Evolutionary conservation across 2,329 filamentous ascomycete species (phyloP).

Genomic region (Fusarium napiforme): DNA sequence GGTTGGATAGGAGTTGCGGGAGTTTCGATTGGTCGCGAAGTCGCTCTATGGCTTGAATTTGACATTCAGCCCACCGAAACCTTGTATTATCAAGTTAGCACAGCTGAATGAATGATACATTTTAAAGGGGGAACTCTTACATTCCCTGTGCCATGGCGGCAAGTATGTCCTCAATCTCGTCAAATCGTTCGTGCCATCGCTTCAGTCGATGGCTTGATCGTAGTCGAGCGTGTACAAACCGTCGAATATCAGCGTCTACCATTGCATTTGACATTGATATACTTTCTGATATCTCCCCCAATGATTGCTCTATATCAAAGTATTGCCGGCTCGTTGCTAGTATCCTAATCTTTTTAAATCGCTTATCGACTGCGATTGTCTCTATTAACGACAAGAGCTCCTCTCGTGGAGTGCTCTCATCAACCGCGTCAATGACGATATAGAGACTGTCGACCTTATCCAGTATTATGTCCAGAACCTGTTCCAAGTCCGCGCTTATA

Average conservation of each 20-base stretch:
- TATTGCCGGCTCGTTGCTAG: neutral
- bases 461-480: rapidly evolving
- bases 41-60: neutral
- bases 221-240: neutral
- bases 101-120: rapidly evolving
- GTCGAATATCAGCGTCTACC: neutral
- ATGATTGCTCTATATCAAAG: neutral
- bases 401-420: neutral
- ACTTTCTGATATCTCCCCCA: neutral
- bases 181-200: neutral
- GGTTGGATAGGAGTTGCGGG: neutral
- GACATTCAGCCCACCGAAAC: neutral
- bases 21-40: neutral
- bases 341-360: neutral
- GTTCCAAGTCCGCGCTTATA: rapidly evolving
- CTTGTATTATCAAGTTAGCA: neutral
- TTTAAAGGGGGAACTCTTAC: rapidly evolving
- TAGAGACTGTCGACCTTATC: neutral
- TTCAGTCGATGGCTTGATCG: neutral
- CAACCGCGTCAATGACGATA: neutral
- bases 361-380: rapidly evolving
- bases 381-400: neutral
- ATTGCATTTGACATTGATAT: neutral
- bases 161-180: neutral
- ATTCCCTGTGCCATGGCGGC: neutral